phyloP scores from a whole-genome alignment of 352 stramenopile genomes.

The Phytophthora pisi region DNA sequence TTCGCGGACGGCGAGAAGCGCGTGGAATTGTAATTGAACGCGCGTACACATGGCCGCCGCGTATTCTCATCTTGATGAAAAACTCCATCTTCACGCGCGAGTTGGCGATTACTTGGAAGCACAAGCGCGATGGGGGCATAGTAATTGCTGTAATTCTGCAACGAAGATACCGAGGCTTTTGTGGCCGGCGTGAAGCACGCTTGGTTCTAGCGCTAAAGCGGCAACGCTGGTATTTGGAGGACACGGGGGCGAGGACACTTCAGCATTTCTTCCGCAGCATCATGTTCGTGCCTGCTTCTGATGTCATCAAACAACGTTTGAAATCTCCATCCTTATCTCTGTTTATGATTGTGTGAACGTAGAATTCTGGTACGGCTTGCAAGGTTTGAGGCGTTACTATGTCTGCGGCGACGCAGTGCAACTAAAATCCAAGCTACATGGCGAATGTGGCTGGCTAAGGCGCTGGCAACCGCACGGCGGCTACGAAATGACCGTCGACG shows the following conservation, averaged over 20 bases:
- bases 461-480: conserved; percentile 41
- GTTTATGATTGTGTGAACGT: conserved; percentile 11
- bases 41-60: conserved; percentile 45
- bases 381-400: conserved; percentile 46
- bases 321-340: not conserved
- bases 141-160: conserved; percentile 48
- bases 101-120: conserved; percentile 64
- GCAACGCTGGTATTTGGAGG: conserved; percentile 46
- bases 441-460: conserved; percentile 80
- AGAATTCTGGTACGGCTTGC: conserved; percentile 64
- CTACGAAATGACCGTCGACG: conserved; percentile 45
- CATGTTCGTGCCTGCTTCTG: conserved; percentile 47
- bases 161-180: conserved; percentile 52
- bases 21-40: conserved; percentile 42
- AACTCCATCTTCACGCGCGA: conserved; percentile 62
- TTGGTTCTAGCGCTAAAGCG: conserved; percentile 30
- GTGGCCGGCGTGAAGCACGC: conserved; percentile 44
- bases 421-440: conserved; percentile 74
- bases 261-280: conserved; percentile 84
- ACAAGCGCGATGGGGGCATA: conserved; percentile 54
- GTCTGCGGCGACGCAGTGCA: conserved; percentile 41
- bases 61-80: conserved; percentile 55
- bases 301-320: not conserved
- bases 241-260: conserved; percentile 49
- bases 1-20: conserved; percentile 42